Evolutionary conservation across 78 protist species (phyloP), one percentile per base, ranked within the genome.

Genomic region (Mantamonas sphyraenae): DNA sequence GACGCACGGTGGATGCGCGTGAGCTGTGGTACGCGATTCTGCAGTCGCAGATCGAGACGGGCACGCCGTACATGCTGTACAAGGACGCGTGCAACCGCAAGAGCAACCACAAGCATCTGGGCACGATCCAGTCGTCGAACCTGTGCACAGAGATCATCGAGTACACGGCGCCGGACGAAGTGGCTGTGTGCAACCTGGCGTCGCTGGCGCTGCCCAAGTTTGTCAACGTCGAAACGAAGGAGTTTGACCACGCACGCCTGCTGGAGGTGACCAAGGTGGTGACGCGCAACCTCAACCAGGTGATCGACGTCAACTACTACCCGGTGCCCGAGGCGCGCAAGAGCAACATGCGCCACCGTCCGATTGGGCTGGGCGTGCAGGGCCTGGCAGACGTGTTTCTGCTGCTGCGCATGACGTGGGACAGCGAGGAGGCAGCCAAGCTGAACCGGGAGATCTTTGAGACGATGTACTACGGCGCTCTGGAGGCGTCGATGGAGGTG

Each of bases 161-260:
- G 90, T 94, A 93, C 88, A 81, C 93, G 10, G 19, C 95, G 37
- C 84, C 96, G 5, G 97, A 86, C 58, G 97, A 96, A 77, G 87
- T 84, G 7, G 98, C 98, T 1, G 98, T 94, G 42, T 94, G 99
- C 86, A 96, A 96, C 81, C 87, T 96, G 26, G 99, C 97, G 14
- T 94, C 98, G 30, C 76, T 96, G 45, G 96, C 97, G 28, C 86
- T 96, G 40, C 93, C 95, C 42, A 81, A 71, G 82, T 96, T 64
- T 61, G 85, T 94, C 42, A 39, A 40, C 20, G 74, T 1, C 28
- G 71, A 77, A 26, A 50, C 66, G 22, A 39, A 37, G 33, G 37
- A 50, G 40, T 95, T 77, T 76, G 93, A 95, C 77, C 84, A 72
- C 62, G 65, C 82, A 63, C 26, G 64, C 56, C 90, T 95, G 55